These are phyloP conservation scores for Coprinopsis marcescibilis DNA, from an alignment of 768 basidiomycete genomes.

Conservation along the genomic window DNA sequence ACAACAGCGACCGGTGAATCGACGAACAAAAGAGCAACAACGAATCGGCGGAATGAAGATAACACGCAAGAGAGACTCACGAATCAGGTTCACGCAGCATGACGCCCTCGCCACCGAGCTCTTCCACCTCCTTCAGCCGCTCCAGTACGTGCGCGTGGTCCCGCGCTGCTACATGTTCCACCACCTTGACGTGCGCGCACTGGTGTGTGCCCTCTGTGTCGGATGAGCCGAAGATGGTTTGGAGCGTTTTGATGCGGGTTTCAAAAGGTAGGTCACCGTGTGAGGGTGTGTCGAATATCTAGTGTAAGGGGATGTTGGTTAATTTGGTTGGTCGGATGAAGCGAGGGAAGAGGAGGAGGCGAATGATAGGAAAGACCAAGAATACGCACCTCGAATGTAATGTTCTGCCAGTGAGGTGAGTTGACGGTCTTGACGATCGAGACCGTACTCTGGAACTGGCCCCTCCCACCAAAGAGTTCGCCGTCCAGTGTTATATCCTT, in stretches of 20 bases:
- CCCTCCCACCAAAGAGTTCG: slow-evolving; percentile 54
- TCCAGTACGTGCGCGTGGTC: slow-evolving; percentile 47
- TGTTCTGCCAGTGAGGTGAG: slow-evolving; percentile 50
- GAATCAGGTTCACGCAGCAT: slow-evolving; percentile 51
- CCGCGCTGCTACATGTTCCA: slow-evolving; percentile 41
- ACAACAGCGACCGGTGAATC: too few species aligned
- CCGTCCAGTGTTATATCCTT: slow-evolving; percentile 53
- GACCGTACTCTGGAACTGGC: slow-evolving; percentile 51
- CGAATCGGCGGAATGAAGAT: too few species aligned
- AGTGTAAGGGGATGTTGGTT: background rate
- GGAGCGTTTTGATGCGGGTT: slow-evolving; percentile 39
- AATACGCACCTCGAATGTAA: slow-evolving; percentile 43
- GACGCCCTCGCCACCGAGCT: slow-evolving; percentile 50
- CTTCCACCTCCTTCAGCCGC: slow-evolving; percentile 49
- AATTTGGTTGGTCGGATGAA: background rate
- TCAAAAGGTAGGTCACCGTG: slow-evolving; percentile 43
- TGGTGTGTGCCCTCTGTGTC: slow-evolving; percentile 35
- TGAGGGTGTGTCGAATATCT: slow-evolving; percentile 58
- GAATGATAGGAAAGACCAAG: background rate
- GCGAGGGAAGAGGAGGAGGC: background rate
- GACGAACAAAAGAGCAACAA: too few species aligned
- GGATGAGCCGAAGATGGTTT: slow-evolving; percentile 46
- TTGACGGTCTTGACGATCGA: slow-evolving; percentile 55
- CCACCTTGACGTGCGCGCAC: slow-evolving; percentile 38
- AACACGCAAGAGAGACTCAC: slow-evolving; percentile 23